These are phyloP conservation scores for Dactylonectria estremocensis DNA, from an alignment of 2,329 filamentous ascomycete genomes.

Conservation along the genomic window DNA sequence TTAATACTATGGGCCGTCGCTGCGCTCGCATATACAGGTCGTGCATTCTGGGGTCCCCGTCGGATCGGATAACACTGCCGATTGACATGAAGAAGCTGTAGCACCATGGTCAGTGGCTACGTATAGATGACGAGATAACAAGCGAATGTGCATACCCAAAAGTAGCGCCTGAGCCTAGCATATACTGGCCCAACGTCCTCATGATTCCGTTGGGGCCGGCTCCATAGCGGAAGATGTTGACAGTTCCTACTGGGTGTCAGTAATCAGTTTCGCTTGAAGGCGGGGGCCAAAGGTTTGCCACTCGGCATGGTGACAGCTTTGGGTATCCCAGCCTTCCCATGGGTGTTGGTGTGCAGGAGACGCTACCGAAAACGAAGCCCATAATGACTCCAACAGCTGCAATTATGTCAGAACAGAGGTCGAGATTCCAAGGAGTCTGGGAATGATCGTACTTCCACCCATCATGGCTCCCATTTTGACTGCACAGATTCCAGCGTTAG, in stretches of 20 bases:
- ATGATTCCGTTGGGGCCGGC: constrained; percentile 94
- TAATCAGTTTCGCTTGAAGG: not conserved
- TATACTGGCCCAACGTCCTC: constrained; percentile 95
- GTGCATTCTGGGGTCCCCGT: constrained; percentile 82
- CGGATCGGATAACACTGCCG: constrained; percentile 94
- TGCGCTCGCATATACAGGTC: constrained; percentile 84
- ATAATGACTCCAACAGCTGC: constrained; percentile 95
- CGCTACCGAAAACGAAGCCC: constrained; percentile 94
- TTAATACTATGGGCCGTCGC: constrained; percentile 78
- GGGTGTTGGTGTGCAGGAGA: constrained; percentile 25
- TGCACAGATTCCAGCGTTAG: constrained; percentile 40
- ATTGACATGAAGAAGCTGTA: constrained; percentile 97
- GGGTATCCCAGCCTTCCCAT: constrained; percentile 5
- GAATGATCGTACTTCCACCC: constrained; percentile 86
- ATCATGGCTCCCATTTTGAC: constrained; percentile 98
- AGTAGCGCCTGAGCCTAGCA: constrained; percentile 93
- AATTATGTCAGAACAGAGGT: constrained; percentile 50
- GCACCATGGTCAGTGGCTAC: constrained; percentile 37
- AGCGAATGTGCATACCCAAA: constrained; percentile 78
- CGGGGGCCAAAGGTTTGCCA: constrained; percentile 14
- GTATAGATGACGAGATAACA: constrained; percentile 15
- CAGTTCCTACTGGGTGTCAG: constrained; percentile 74
- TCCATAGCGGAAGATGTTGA: constrained; percentile 96
- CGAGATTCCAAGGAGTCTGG: not conserved
- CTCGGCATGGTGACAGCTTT: constrained; percentile 2